phyloP scores from a whole-genome alignment of 495 filamentous ascomycete species.

The Podospora didyma region DNA sequence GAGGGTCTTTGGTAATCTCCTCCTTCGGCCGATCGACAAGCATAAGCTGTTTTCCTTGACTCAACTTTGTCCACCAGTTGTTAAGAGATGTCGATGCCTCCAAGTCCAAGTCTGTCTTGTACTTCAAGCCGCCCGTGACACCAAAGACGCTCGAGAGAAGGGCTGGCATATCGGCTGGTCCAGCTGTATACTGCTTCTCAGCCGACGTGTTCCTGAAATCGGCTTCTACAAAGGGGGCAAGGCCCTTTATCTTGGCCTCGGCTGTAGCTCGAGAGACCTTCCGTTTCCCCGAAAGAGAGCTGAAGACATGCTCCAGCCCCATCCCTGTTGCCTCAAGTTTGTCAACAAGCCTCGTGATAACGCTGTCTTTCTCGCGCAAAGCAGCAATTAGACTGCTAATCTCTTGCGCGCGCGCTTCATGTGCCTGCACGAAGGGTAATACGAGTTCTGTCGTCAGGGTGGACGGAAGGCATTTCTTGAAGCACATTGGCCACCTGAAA shows the following conservation, averaged over 20 bases:
- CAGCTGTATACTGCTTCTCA: conserved; percentile 20
- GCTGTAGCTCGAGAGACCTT: conserved; percentile 40
- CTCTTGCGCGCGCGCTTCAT: conserved; percentile 46
- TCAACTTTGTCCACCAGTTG: conserved; percentile 49
- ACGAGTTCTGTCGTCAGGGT: conserved; percentile 58
- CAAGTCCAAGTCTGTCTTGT: conserved; percentile 19
- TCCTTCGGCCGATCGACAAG: conserved; percentile 12
- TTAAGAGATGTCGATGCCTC: conserved; percentile 31
- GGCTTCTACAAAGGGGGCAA: conserved; percentile 48
- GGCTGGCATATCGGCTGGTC: conserved; percentile 28
- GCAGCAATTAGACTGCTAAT: conserved; percentile 52
- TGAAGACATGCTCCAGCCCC: conserved; percentile 68
- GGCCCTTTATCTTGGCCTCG: conserved; percentile 51
- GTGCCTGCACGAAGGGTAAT: conserved; percentile 63
- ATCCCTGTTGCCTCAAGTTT: conserved; percentile 67
- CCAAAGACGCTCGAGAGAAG: conserved; percentile 36
- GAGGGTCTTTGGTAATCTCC: conserved; percentile 31
- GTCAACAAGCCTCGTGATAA: conserved; percentile 71
- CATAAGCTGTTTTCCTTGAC: conserved; percentile 22
- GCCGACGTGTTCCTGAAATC: conserved; percentile 40
- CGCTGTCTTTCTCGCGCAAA: conserved; percentile 72
- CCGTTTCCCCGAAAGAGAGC: conserved; percentile 53
- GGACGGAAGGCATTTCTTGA: conserved; percentile 52
- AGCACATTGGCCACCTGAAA: conserved; percentile 62
- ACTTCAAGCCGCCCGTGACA: conserved; percentile 20